Conservation (phyloP, 192 early-diverging fungal genomes). For the Endogone sp. region DNA sequence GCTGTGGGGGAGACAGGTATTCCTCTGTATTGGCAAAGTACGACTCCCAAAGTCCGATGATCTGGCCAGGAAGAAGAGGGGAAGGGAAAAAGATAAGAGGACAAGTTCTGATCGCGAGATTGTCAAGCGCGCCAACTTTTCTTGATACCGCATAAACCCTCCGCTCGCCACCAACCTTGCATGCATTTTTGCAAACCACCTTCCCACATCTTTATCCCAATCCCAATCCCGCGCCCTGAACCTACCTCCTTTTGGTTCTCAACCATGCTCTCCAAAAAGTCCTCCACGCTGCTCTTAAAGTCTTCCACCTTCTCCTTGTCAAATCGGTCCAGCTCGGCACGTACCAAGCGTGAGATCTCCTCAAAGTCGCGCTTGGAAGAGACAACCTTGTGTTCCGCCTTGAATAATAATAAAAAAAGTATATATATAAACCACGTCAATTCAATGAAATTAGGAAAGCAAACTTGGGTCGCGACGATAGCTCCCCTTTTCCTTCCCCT, state of each 20-base stretch:
- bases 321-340: slow-evolving; percentile 72
- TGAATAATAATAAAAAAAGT: slow-evolving; percentile 20
- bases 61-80: slow-evolving; percentile 3
- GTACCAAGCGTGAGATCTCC: slow-evolving; percentile 67
- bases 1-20: background rate
- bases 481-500: no score
- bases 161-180: no score
- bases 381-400: slow-evolving; percentile 44
- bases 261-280: slow-evolving; percentile 71
- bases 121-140: no score
- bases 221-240: no score
- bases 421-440: no score
- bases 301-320: slow-evolving; percentile 78
- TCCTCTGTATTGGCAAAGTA: slow-evolving; percentile 33
- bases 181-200: background rate
- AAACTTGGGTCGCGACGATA: no score
- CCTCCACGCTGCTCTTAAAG: slow-evolving; percentile 69
- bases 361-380: slow-evolving; percentile 63
- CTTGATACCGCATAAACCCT: no score
- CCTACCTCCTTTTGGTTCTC: slow-evolving; percentile 75
- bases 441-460: no score
- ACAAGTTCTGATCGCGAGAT: no score
- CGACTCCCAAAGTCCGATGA: slow-evolving; percentile 33
- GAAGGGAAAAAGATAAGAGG: background rate
- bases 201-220: background rate